phyloP scores from a whole-genome alignment of 2,329 filamentous ascomycete genomes.

The Sclerotinia trifoliorum region DNA sequence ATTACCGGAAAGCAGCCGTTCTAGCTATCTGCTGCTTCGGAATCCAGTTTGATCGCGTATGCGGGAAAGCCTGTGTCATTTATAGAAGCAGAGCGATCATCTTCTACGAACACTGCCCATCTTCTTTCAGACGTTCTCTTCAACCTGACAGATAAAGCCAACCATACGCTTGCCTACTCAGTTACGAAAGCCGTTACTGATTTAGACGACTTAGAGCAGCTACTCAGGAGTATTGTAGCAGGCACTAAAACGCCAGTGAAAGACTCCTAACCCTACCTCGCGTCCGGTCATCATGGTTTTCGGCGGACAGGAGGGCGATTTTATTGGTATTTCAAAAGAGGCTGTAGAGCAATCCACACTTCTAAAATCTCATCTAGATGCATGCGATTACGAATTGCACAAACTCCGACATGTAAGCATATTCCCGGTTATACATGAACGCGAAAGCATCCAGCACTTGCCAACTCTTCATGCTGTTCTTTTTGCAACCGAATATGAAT shows the following conservation, averaged over 20 bases:
- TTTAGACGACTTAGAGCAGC: slow-evolving; percentile 3
- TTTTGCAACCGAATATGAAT: slow-evolving; percentile 29
- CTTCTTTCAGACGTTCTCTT: too few relatives aligned
- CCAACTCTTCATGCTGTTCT: slow-evolving; percentile 25
- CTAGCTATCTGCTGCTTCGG: too few relatives aligned
- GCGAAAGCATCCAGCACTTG: slow-evolving; percentile 4
- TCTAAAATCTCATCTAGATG: slow-evolving; percentile 23
- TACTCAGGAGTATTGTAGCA: not conserved
- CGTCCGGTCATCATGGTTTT: slow-evolving; percentile 43
- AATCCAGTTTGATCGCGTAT: too few relatives aligned
- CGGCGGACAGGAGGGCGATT: slow-evolving; percentile 21
- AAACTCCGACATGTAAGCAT: slow-evolving; percentile 22
- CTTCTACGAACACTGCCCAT: too few relatives aligned
- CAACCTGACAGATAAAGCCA: too few relatives aligned
- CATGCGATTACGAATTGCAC: slow-evolving; percentile 8
- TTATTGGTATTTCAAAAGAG: slow-evolving; percentile 20
- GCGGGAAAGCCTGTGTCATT: too few relatives aligned
- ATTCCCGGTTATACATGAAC: slow-evolving; percentile 27
- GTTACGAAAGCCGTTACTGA: too few relatives aligned
- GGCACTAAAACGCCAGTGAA: not conserved
- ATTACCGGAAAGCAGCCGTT: too few relatives aligned
- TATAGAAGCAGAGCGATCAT: too few relatives aligned
- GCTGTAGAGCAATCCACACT: slow-evolving; percentile 9
- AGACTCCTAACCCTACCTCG: slow-evolving; percentile 27
- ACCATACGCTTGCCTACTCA: too few relatives aligned